Base-by-base conservation (phyloP, 257 asterid genomes). In the Nicotiana sylvestris region DNA sequence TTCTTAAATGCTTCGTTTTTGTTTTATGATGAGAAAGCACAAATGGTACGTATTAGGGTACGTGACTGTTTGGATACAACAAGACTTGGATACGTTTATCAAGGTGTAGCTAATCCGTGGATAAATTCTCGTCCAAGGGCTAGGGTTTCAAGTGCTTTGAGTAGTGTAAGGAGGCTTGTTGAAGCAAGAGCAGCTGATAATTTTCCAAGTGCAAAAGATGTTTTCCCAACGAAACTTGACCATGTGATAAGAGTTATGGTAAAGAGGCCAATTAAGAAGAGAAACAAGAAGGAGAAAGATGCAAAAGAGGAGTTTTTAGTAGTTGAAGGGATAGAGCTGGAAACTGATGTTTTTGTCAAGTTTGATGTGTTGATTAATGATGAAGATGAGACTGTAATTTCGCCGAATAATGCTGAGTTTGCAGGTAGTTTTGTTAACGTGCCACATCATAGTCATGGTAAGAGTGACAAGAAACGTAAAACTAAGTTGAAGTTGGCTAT, bases 21-120 rank as follows among this genome's bases (percentile, higher is more conserved):
- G 1, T 95, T 95, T 64, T 95, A 93, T 79, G 98, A 95, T 5
- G 98, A 95, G 64, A 92, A 95, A 6, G 91, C 85, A n/a, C 88
- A 87, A 10, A 87, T 95, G 97, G 97, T 95, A 1, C 91, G 98
- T 25, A 90, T 95, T 39, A 85, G 80, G 89, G 93, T 89, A 4
- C 66, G 95, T 25, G 98, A 95, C 70, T 87, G 91, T 12, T 25
- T 95, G 85, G 98, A 95, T 27, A 7, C 67, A 0, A 76, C 87
- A 4, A 88, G 86, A 37, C 85, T 95, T 1, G 99, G 99, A 27
- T 95, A 92, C 7, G 81, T 39, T 0, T 93, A 92, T 60, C 97
- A 92, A 70, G 82, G 82, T 5, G 92, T 92, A 43, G 93, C 85
- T 2, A 80, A 51, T 64, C 98, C 93, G 5, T 95, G 97, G 99